Percentiles rank a stretch among this genome's conserved stretches.
Evolutionary conservation across 306 rosid species (phyloP).

Genomic region (Abrus precatorius): DNA sequence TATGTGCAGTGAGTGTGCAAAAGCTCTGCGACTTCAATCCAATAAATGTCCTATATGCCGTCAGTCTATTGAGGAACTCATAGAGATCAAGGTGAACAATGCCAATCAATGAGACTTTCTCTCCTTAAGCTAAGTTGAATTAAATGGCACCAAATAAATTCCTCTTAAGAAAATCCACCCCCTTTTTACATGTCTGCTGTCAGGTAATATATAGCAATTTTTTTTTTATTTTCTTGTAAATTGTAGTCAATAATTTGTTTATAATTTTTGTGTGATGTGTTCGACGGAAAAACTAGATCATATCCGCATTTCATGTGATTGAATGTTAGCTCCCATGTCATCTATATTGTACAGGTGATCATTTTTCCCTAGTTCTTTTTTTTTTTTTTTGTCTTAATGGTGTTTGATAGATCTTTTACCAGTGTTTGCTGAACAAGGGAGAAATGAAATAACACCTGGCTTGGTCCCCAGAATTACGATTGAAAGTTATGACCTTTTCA

Average conservation of each 20-base stretch:
- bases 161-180: constrained; percentile 24
- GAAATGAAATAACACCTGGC: constrained; percentile 36
- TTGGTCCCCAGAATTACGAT: constrained; percentile 27
- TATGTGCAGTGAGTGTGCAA: constrained; percentile 92
- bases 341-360: constrained; percentile 36
- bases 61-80: constrained; percentile 82
- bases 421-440: constrained; percentile 29
- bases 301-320: constrained; percentile 7
- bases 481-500: constrained; percentile 29
- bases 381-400: not conserved
- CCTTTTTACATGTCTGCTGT: constrained; percentile 38
- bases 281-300: constrained; percentile 37
- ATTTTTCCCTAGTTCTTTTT: constrained; percentile 1
- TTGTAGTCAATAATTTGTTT: constrained; percentile 44
- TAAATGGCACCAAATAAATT: constrained; percentile 52
- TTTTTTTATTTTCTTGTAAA: constrained; percentile 51
- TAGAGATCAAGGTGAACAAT: constrained; percentile 78
- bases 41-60: constrained; percentile 95
- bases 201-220: constrained; percentile 40
- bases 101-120: constrained; percentile 50
- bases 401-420: constrained; percentile 40
- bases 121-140: constrained; percentile 50
- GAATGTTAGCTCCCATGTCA: constrained; percentile 28
- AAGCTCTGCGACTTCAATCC: constrained; percentile 75
- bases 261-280: constrained; percentile 43